Evolutionary conservation across 495 filamentous ascomycete genomes (phyloP), one percentile per base, ranked within the genome.

Genomic region (Neurospora sp.): DNA sequence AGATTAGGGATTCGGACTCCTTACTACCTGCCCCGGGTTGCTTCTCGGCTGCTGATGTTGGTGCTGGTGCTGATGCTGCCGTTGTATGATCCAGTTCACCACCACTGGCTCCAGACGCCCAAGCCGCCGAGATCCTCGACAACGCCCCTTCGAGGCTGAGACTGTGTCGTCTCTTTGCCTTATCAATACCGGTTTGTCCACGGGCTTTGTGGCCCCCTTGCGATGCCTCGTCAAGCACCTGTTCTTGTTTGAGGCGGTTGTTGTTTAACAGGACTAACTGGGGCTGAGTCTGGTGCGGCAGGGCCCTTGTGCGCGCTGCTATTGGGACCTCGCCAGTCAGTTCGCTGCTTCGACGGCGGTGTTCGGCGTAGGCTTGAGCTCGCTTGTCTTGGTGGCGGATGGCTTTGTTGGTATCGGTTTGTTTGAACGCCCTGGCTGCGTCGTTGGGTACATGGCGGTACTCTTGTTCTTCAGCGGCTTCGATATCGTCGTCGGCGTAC

Each of bases 381-480:
- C 5, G 54, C 54, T 62, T 23, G 46, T 54, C 72, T 70, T 74
- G 74, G 37, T 79, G 74, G 38, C 79, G 80, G 80, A 84, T 84
- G 41, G 76, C 44, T 27, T 81, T 79, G 8, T 79, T 78, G 0
- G 85, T 87, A 11, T 85, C 81, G 6, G 86, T 88, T 20, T 84
- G 77, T 27, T 82, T 78, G 74, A 88, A 89, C 69, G 86, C 82
- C 8, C 81, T 75, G 8, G 87, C 86, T 6, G 86, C 86, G 49
- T 85, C 79, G 20, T 79, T 80, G 39, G 86, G 86, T 11, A 86
- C 77, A 72, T 87, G 80, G 70, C 76, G 79, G 54, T 80, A 76
- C 12, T 75, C 71, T 14, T 69, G 12, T 16, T 78, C 80, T 31
- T 80, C 76, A 31, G 74, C 73, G 31, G 71, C 14, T 0, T 79